Evolutionary conservation across 2,329 filamentous ascomycete species (phyloP), one percentile per base, ranked within the genome.

Genomic region (Aspergillus versicolor): DNA sequence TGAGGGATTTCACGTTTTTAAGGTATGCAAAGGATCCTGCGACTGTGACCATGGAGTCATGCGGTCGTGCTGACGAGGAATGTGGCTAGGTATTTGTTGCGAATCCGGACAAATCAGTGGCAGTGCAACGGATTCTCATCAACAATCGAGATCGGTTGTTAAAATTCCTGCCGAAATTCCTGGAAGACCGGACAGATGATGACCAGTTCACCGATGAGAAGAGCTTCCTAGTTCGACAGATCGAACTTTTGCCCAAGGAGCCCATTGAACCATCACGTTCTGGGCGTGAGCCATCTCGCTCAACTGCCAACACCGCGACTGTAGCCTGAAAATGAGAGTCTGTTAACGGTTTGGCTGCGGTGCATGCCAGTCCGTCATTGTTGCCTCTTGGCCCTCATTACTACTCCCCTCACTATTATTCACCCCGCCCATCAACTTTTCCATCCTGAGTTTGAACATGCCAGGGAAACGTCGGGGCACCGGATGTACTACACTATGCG

Each of bases 161-260:
- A 50, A 88, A 86, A 60, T 99, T 99, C 74, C 77, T 99, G 52
- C 90, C 91, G 7, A 89, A 89, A 61, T 99, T 99, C 70, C 82
- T 99, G 34, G 92, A 96, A 70, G 94, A 97, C 69, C 85, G 94
- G 54, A 97, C 90, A 32, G 94, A 99, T 65, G 94, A 99, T 70
- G 94, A 97, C 75, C 94, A 99, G 75, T 99, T 99, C 73, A 94
- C 92, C 64, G 94, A 99, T 70, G 94, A 99, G 81, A 91, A 96
- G 71, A 93, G 94, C 66, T 99, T 97, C 72, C 79, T 99, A 68
- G 92, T 99, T 69, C 93, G 95, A 75, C 92, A 97, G 75, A 97
- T 99, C 69, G 82, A 85, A 58, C 68, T 74, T 61, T 62, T 79
- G 40, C 75, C 77, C 22, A 70, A 70, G 48, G 75, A 77, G 54